Base-by-base conservation (phyloP, 768 basidiomycete genomes). In the Daedalea quercina region DNA sequence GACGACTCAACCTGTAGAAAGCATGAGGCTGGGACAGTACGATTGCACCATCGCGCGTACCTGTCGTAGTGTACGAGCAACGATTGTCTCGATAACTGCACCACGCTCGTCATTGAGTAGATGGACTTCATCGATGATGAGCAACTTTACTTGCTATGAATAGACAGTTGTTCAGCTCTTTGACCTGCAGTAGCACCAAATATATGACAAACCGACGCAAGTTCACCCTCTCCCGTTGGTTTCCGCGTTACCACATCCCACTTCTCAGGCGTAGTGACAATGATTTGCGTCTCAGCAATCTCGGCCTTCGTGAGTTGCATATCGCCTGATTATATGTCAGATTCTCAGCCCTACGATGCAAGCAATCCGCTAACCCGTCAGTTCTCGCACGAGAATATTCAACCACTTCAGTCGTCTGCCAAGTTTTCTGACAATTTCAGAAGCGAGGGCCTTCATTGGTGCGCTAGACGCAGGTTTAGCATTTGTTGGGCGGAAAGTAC, bases 171-270 rank as follows among this genome's bases (percentile, higher is more conserved):
- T n/a, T 19, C 33, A 34, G 7, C 20, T 37, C 8, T 12, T 22
- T 44, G 24, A 47, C 17, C 35, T 25, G 19, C 11, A 15, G 3
- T 17, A 31, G 9, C 26, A 17, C 25, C 23, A 13, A 53, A 15
- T 20, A 15, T 25, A 13, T 12, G 33, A 52, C 86, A 52, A 57
- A 94, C 94, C 47, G 91, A 87, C 31, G 90, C 90, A n/a, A 98
- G 73, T 65, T 98, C 94, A 12, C 94, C 95, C 71, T 98, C 96
- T 8, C 94, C 94, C 1, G 89, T 93, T 1, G 95, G 93, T 66
- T 96, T 98, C 56, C 96, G 75, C 9, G 96, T 99, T 2, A 99
- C 96, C 0, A 99, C 96, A 60, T 98, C 96, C 96, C 96, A 99
- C 68, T 99, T 99, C 67, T 99, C 96, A 0, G 96, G 96, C 1